Evolutionary conservation across 441 rosid genomes (phyloP).

Genomic region (Mallotus repandus): DNA sequence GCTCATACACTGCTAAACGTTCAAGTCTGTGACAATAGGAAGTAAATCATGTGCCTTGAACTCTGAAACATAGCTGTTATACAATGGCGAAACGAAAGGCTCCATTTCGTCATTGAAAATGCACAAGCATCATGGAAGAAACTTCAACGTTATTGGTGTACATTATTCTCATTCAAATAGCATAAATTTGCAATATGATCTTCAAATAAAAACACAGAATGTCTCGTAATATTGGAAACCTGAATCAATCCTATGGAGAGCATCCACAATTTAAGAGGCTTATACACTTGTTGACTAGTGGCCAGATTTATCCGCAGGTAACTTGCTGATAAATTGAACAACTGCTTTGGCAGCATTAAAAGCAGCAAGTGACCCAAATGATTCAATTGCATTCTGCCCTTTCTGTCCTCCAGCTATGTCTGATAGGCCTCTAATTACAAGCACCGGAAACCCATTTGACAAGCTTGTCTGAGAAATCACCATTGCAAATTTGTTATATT

Average conservation of each 20-base stretch:
- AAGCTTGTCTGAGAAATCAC: constrained; percentile 30
- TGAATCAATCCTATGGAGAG: background rate
- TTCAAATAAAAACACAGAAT: background rate
- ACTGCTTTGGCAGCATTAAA: constrained; percentile 29
- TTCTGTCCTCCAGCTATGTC: constrained; percentile 45
- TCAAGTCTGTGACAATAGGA: background rate
- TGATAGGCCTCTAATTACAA: constrained; percentile 45
- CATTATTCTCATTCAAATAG: background rate
- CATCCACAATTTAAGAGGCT: too few species aligned
- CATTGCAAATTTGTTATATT: too few species aligned
- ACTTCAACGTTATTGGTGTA: background rate
- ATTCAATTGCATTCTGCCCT: constrained; percentile 30
- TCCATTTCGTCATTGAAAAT: too few species aligned
- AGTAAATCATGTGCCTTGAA: background rate
- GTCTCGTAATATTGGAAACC: background rate
- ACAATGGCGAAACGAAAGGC: background rate
- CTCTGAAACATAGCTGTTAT: too few species aligned
- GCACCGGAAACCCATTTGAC: constrained; percentile 40
- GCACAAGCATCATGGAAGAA: background rate
- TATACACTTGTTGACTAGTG: too few species aligned
- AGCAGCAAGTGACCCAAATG: constrained; percentile 32
- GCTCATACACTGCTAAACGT: background rate
- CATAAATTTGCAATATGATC: background rate
- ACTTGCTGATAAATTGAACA: constrained; percentile 18
- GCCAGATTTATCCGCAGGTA: too few species aligned